These are phyloP conservation scores for Puccinia hordei DNA, from an alignment of 1,284 basidiomycete species.

Conservation along the genomic window DNA sequence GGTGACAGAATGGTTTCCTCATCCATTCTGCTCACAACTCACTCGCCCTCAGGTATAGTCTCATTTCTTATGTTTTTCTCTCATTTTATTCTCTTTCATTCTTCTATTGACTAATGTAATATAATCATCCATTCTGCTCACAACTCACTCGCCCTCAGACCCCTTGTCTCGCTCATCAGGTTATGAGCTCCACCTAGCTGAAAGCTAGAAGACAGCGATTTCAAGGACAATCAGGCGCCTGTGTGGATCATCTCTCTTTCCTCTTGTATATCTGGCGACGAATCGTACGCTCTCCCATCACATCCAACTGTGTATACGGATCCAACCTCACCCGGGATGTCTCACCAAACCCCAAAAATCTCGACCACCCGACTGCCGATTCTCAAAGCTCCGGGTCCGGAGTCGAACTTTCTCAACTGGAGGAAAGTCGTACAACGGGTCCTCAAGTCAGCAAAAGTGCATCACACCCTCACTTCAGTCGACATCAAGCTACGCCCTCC, in stretches of 20 bases:
- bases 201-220: neutral
- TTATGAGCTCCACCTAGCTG: neutral
- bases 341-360: neutral
- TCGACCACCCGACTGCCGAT: neutral
- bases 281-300: neutral
- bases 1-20: neutral
- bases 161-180: constrained; percentile 3
- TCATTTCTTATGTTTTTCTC: neutral
- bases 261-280: neutral
- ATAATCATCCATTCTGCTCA: neutral
- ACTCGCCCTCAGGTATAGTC: neutral
- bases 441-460: neutral
- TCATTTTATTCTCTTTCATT: neutral
- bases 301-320: neutral
- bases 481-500: neutral
- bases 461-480: neutral
- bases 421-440: neutral
- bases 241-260: neutral
- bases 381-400: neutral
- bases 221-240: too few species aligned
- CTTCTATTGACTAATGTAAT: neutral
- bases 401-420: constrained; percentile 4
- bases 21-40: neutral
- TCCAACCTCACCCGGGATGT: neutral
- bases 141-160: neutral